Conservation (phyloP, 1,284 basidiomycete species). For the Ustilago xerochloae region DNA sequence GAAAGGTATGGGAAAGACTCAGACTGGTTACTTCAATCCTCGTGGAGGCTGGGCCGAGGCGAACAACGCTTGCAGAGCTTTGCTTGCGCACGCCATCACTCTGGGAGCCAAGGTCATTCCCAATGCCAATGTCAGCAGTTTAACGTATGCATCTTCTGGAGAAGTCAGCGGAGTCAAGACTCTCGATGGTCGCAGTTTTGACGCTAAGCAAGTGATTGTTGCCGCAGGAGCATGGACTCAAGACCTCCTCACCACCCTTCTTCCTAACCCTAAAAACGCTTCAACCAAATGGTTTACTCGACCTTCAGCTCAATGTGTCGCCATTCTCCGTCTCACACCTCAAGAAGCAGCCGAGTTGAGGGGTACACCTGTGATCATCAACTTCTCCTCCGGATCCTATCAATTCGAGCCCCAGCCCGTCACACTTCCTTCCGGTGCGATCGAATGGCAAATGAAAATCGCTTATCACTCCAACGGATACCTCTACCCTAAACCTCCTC, state of each 20-base stretch:
- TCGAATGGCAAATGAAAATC: constrained; percentile 73
- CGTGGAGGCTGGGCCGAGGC: constrained; percentile 89
- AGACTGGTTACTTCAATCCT: constrained; percentile 76
- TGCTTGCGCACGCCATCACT: constrained; percentile 74
- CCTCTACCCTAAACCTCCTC: constrained; percentile 70
- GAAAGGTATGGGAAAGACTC: constrained; percentile 26
- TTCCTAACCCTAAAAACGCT: constrained; percentile 25
- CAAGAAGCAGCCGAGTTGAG: constrained; percentile 77
- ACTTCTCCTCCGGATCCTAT: constrained; percentile 72
- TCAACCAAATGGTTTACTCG: constrained; percentile 18
- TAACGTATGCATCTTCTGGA: constrained; percentile 40
- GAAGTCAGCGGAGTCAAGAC: constrained; percentile 77
- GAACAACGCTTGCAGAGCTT: constrained; percentile 74
- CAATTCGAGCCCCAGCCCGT: constrained; percentile 74
- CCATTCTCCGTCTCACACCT: constrained; percentile 78
- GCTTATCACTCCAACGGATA: constrained; percentile 78
- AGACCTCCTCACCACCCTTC: constrained; percentile 73
- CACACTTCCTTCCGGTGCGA: constrained; percentile 61
- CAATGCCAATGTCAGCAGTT: constrained; percentile 73
- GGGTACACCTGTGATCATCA: constrained; percentile 77
- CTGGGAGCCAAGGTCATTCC: constrained; percentile 76
- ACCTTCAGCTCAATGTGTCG: constrained; percentile 75
- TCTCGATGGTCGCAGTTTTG: constrained; percentile 73
- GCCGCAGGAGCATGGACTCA: constrained; percentile 86
- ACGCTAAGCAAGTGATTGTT: constrained; percentile 75